Evolutionary conservation across 805 yeast species (phyloP), one percentile per base, ranked within the genome.

Genomic region (Candida nonsorbophila): DNA sequence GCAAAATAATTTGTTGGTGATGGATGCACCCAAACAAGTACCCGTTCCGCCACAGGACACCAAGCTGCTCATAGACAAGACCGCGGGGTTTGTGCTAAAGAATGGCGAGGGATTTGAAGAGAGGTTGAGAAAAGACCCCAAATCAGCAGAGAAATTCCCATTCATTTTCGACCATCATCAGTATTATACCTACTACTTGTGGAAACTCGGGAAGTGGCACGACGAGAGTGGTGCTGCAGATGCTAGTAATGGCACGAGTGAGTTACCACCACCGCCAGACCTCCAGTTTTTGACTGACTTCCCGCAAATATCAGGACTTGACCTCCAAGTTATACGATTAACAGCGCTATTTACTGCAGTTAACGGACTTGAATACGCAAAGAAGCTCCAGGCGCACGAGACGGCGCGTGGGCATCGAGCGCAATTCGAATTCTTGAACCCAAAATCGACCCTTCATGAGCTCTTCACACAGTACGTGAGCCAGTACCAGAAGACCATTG

Each of bases 21-120:
- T 18, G 10, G 20, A 18, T 18, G 20, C 7, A 18, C 20, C 20
- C 20, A 8, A 10, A 8, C 7, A 10, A 18, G 20, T 8, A 7
- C 20, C 12, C 20, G 37, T 23, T 16, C 24, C 32, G 14, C 18
- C 22, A 10, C 10, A 21, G 13, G 24, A 6, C 5, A 18, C 10
- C 5, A 55, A 60, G 37, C 67, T 66, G 10, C 67, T 73, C 12
- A 79, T 88, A 12, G 77, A 73, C 28, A 83, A 80, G 45, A 83
- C 95, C 0, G 86, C 80, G 0, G 72, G 62, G 3, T 84, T 80
- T 44, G 85, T 87, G 5, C 41, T 57, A 16, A 64, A 81, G 37
- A 82, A 84, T 45, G 95, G 95, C 0, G 44, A 50, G 1, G 58
- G 70, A 2, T 84, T 85, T 53, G 92, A 79, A 43, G 58, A 60